Evolutionary conservation across 116 monocot species (phyloP).

Genomic region (Dioscorea cayenensis): DNA sequence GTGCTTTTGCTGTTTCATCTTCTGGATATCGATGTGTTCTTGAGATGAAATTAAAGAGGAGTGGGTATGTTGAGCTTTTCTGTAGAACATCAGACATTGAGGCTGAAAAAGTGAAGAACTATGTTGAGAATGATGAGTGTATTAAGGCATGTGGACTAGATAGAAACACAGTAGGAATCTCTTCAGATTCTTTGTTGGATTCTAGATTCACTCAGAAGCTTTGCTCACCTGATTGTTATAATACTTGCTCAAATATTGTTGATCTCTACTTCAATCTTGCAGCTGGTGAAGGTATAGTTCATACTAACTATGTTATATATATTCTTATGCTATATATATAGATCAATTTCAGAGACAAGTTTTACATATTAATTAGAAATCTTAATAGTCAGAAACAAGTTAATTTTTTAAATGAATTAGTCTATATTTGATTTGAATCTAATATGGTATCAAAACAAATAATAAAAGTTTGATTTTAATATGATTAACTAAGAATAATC

Average conservation of each 20-base stretch:
- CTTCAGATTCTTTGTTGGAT: conserved; percentile 61
- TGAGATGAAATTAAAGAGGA: conserved; percentile 29
- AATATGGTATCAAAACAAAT: too few species aligned
- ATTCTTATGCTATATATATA: too few species aligned
- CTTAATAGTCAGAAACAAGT: too few species aligned
- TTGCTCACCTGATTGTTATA: conserved; percentile 50
- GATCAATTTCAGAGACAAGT: too few species aligned
- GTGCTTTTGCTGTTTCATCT: conserved; percentile 63
- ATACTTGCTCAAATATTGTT: conserved; percentile 55
- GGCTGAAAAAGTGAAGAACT: conserved; percentile 34
- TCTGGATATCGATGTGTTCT: conserved; percentile 53
- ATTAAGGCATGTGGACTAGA: conserved; percentile 50
- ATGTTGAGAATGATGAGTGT: conserved; percentile 70
- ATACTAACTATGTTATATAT: too few species aligned
- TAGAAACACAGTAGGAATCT: conserved; percentile 58
- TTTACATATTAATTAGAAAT: too few species aligned
- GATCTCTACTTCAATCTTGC: conserved; percentile 78
- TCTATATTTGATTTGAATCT: too few species aligned
- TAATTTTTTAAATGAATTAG: too few species aligned
- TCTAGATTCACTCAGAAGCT: conserved; percentile 36
- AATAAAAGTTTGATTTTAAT: too few species aligned
- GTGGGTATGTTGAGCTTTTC: conserved; percentile 32
- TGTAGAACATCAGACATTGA: conserved; percentile 70
- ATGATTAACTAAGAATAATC: too few species aligned
- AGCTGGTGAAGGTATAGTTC: conserved; percentile 53